Percentiles rank a stretch among this genome's conserved stretches.
These are phyloP conservation scores for Mycena sanguinolenta DNA, from an alignment of 768 basidiomycete genomes.

Conservation along the genomic window DNA sequence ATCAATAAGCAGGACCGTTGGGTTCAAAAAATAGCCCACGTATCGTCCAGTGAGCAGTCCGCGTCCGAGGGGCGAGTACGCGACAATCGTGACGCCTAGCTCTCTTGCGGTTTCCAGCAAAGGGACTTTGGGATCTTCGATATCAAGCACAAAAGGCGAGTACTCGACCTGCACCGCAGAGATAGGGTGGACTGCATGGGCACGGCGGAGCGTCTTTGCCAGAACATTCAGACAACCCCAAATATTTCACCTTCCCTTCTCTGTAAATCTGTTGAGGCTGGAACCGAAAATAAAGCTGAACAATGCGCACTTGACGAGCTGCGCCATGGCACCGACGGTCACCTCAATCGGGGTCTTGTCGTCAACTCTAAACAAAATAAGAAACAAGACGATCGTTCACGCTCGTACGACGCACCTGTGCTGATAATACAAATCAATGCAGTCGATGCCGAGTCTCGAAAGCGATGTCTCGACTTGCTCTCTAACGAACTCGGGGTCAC, in stretches of 20 bases:
- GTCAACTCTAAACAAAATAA: slow-evolving; percentile 32
- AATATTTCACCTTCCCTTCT: slow-evolving; percentile 59
- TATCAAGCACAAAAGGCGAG: slow-evolving; percentile 58
- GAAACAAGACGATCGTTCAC: neutral
- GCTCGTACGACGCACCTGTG: slow-evolving; percentile 43
- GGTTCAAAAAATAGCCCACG: slow-evolving; percentile 39
- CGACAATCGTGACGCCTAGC: slow-evolving; percentile 59
- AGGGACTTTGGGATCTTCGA: slow-evolving; percentile 55
- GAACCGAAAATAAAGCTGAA: slow-evolving; percentile 34
- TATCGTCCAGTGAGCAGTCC: slow-evolving; percentile 63
- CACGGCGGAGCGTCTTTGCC: slow-evolving; percentile 60
- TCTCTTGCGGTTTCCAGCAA: slow-evolving; percentile 58
- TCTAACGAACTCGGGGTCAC: slow-evolving; percentile 54
- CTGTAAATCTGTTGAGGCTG: slow-evolving; percentile 38
- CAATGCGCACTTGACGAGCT: slow-evolving; percentile 50
- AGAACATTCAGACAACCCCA: slow-evolving; percentile 66
- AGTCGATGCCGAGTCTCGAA: slow-evolving; percentile 44
- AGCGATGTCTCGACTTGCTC: slow-evolving; percentile 51
- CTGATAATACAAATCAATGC: slow-evolving; percentile 52
- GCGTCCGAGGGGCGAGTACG: slow-evolving; percentile 64
- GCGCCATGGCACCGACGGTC: slow-evolving; percentile 51
- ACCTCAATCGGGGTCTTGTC: slow-evolving; percentile 47
- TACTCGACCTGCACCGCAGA: slow-evolving; percentile 61
- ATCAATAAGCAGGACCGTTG: neutral
- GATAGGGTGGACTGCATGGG: slow-evolving; percentile 60